Evolutionary conservation across 768 basidiomycete genomes (phyloP).

Genomic region (Panus rudis): DNA sequence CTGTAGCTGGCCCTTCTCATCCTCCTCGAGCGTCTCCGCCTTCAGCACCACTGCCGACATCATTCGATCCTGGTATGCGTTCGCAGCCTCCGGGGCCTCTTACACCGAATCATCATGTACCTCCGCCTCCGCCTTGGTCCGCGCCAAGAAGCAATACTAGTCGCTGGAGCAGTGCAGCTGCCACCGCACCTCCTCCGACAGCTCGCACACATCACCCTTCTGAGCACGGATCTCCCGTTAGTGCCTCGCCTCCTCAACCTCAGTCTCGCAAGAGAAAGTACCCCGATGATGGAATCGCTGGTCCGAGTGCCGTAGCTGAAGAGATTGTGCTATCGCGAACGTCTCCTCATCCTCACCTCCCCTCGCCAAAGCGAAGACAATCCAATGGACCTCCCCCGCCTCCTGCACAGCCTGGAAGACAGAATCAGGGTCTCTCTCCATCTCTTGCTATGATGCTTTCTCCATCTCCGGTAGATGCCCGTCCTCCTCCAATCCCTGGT

Average conservation of each 20-base stretch:
- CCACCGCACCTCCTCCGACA: constrained; percentile 21
- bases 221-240: constrained; percentile 4
- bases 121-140: constrained; percentile 33
- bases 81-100: background rate
- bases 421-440: constrained; percentile 45
- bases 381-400: constrained; percentile 8
- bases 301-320: constrained; percentile 7
- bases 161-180: constrained; percentile 26
- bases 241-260: constrained; percentile 16
- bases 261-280: constrained; percentile 28
- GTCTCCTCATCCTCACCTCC: constrained; percentile 10
- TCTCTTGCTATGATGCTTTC: constrained; percentile 60
- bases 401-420: constrained; percentile 26
- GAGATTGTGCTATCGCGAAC: constrained; percentile 10
- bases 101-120: constrained; percentile 13
- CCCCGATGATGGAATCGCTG: constrained; percentile 25
- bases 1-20: background rate
- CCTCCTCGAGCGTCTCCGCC: constrained; percentile 5
- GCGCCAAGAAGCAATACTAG: constrained; percentile 26
- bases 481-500: constrained; percentile 4
- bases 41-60: background rate
- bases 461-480: constrained; percentile 26
- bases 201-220: constrained; percentile 14
- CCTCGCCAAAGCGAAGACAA: constrained; percentile 18
- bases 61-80: no score